These are phyloP conservation scores for Tilletia setariae DNA, from an alignment of 1,284 basidiomycete species.

Conservation along the genomic window DNA sequence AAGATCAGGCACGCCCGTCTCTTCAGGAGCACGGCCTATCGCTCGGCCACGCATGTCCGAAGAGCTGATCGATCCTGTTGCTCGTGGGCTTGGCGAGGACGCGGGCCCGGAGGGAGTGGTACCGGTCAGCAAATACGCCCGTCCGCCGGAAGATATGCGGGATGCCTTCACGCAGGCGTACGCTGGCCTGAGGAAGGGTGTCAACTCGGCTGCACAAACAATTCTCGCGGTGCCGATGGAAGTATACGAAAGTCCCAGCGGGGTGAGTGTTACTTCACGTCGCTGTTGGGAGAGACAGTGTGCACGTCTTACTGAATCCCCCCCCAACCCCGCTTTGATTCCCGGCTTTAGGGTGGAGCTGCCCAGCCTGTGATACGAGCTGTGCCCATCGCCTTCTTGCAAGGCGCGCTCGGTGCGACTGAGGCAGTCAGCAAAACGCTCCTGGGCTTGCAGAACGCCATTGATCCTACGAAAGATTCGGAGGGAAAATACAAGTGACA, in stretches of 20 bases:
- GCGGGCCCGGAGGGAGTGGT: not conserved
- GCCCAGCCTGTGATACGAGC: constrained; percentile 88
- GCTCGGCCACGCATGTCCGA: constrained; percentile 11
- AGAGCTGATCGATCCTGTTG: constrained; percentile 9
- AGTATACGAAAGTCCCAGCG: constrained; percentile 69
- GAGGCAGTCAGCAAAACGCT: constrained; percentile 94
- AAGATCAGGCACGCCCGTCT: constrained; percentile 12
- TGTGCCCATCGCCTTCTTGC: constrained; percentile 91
- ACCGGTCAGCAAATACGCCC: constrained; percentile 76
- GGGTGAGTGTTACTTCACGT: not conserved
- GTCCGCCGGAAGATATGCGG: constrained; percentile 76
- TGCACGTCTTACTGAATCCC: too few relatives aligned
- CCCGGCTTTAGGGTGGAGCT: constrained; percentile 71
- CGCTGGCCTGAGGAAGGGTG: constrained; percentile 63
- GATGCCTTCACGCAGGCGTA: constrained; percentile 91
- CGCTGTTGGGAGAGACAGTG: not conserved
- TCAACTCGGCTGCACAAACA: constrained; percentile 92
- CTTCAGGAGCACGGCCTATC: not conserved
- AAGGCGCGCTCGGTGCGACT: constrained; percentile 92
- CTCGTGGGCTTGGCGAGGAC: constrained; percentile 1
- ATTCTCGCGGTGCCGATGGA: constrained; percentile 99
- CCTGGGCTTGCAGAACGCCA: constrained; percentile 78
- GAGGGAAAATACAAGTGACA: constrained; percentile 44
- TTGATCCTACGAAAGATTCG: constrained; percentile 38
- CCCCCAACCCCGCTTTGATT: too few relatives aligned